These are phyloP conservation scores for Fusarium vanettenii DNA, from an alignment of 2,329 filamentous ascomycete genomes.

Conservation along the genomic window DNA sequence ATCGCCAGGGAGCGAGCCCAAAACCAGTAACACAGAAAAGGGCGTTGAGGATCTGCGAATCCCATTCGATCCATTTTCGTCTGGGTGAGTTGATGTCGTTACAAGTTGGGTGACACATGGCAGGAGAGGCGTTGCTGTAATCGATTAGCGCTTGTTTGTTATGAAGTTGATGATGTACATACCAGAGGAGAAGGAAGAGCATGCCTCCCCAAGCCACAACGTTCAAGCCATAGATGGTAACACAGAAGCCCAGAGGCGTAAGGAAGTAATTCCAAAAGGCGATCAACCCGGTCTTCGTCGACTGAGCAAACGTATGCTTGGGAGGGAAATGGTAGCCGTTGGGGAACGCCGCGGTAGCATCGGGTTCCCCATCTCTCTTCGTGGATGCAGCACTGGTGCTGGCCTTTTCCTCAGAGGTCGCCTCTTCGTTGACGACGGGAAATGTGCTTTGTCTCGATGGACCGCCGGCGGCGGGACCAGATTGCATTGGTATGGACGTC, in stretches of 20 bases:
- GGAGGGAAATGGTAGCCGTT: conserved; percentile 76
- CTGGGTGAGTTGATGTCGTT: conserved; percentile 80
- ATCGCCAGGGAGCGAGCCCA: conserved; percentile 85
- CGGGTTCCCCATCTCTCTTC: conserved; percentile 39
- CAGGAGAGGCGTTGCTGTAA: conserved; percentile 57
- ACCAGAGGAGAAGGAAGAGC: conserved; percentile 86
- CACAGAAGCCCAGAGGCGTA: conserved; percentile 80
- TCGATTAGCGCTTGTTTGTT: conserved; percentile 12
- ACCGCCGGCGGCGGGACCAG: conserved; percentile 36
- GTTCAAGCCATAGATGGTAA: conserved; percentile 83
- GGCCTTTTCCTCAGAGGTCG: conserved; percentile 9
- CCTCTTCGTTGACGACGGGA: conserved; percentile 37
- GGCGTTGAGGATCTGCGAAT: conserved; percentile 81
- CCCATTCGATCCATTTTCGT: conserved; percentile 86
- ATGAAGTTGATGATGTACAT: conserved; percentile 47
- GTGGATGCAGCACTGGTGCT: conserved; percentile 5
- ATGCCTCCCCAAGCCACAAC: conserved; percentile 92
- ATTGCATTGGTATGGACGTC: conserved; percentile 28
- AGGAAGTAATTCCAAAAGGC: conserved; percentile 79
- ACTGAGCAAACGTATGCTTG: conserved; percentile 68
- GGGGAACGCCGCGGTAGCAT: conserved; percentile 58
- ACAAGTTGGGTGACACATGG: conserved; percentile 79
- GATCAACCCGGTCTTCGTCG: conserved; percentile 66
- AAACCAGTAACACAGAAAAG: conserved; percentile 91
- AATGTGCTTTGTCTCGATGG: conserved; percentile 37